These are phyloP conservation scores for Colletotrichum tabaci DNA, from an alignment of 2,329 filamentous ascomycete species.

Conservation along the genomic window DNA sequence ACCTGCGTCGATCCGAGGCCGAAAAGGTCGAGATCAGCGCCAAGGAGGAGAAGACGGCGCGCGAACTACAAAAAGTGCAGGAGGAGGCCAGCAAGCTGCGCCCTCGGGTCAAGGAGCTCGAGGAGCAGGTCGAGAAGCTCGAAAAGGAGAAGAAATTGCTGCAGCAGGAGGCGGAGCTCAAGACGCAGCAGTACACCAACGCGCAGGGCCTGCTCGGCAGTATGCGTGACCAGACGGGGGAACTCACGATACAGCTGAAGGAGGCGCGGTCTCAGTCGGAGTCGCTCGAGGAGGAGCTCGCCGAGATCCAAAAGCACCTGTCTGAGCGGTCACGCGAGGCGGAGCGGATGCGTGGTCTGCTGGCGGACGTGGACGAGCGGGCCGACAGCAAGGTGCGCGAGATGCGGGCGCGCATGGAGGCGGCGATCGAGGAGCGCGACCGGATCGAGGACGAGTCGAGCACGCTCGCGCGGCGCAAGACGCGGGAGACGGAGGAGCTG, in stretches of 20 bases:
- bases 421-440: constrained; percentile 94
- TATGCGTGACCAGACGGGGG: constrained; percentile 92
- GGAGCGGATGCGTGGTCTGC: constrained; percentile 92
- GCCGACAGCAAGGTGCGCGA: constrained; percentile 88
- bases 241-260: constrained; percentile 92
- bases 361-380: constrained; percentile 88
- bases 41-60: constrained; percentile 77
- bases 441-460: constrained; percentile 92
- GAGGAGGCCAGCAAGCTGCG: constrained; percentile 81
- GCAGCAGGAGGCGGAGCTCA: constrained; percentile 86
- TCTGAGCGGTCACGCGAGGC: constrained; percentile 91
- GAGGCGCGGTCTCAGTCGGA: constrained; percentile 88
- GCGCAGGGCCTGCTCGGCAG: constrained; percentile 89
- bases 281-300: constrained; percentile 90
- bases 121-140: constrained; percentile 80
- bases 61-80: constrained; percentile 79
- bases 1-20: constrained; percentile 82
- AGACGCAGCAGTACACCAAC: constrained; percentile 86
- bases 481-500: constrained; percentile 89
- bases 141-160: constrained; percentile 77
- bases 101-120: constrained; percentile 74
- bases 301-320: constrained; percentile 88
- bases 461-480: constrained; percentile 80
- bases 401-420: constrained; percentile 89
- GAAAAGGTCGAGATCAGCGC: constrained; percentile 86